Base-by-base conservation (phyloP, 202 grass and related monocot genomes). In the Carex sylvatica region DNA sequence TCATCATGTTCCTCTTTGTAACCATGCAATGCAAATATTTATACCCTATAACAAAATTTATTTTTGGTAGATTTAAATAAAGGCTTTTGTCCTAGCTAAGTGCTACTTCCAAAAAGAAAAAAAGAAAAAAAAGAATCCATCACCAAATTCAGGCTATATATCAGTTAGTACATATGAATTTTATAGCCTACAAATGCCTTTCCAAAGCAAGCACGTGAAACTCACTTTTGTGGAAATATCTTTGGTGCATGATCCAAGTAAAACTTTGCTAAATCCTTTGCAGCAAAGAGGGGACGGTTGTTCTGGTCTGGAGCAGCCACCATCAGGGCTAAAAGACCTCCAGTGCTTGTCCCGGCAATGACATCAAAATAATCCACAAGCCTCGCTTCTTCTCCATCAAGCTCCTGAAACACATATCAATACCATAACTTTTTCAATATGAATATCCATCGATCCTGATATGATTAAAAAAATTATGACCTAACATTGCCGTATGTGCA, bases 281-380 rank as follows among this genome's bases (percentile, higher is more conserved):
- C 93, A 0, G 82, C 81, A 42, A 91, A 93, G 19, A 97, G 65
- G 0, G 93, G 93, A 0, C 91, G 85, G 1, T 62, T 38, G 0
- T 87, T 64, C 28, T 78, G 44, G 73, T 86, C 83, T 0, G 93
- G 93, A 36, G 93, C 91, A 5, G 91, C 75, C 2, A 93, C 72
- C 93, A 97, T 97, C 58, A 78, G 22, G 4, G 91, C 74, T 46
- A 93, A 68, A 9, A 97, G 91, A 65, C 93, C 91, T 0, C 93
- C 93, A 13, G 93, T 97, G 89, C 91, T 93, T 0, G 93, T 91
- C 70, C 93, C 93, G 1, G 93, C 88, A 9, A 93, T 47, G 2
- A 93, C 89, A 49, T 93, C 93, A 52, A 97, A 97, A 65, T 97
- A 97, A 83, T 93, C 89, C 0, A 87, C 91, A n/a, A 97, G 86